Evolutionary conservation across 2,329 filamentous ascomycete genomes (phyloP).

Genomic region (Periconia digitata): DNA sequence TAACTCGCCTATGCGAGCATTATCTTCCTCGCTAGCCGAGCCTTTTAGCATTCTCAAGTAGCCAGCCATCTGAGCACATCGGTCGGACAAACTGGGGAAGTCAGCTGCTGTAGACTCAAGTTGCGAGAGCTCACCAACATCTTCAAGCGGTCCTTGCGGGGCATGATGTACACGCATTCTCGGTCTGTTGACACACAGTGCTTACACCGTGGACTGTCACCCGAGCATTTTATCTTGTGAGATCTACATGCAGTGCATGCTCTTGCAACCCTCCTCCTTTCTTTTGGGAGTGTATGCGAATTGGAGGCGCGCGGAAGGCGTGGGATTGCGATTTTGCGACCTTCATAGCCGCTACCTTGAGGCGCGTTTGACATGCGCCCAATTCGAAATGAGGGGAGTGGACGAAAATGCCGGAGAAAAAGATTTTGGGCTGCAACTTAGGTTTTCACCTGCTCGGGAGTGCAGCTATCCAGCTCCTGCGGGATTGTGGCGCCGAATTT

Average conservation of each 20-base stretch:
- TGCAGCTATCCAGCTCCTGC: no score
- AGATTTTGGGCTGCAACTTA: neutral
- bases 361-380: neutral
- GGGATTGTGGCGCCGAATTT: no score
- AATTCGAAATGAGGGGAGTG: neutral
- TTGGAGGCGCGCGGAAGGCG: slow-evolving; percentile 22
- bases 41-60: slow-evolving; percentile 21
- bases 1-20: slow-evolving; percentile 23
- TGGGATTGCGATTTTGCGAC: slow-evolving; percentile 34
- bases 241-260: slow-evolving; percentile 40
- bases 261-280: slow-evolving; percentile 27
- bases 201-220: slow-evolving; percentile 39
- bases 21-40: slow-evolving; percentile 22
- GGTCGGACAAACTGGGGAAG: slow-evolving; percentile 28
- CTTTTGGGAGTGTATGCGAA: slow-evolving; percentile 14
- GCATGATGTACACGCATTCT: slow-evolving; percentile 43
- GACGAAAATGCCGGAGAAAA: neutral
- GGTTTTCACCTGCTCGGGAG: no score
- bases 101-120: slow-evolving; percentile 12
- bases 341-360: neutral
- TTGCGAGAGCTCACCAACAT: slow-evolving; percentile 21
- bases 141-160: slow-evolving; percentile 42
- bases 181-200: slow-evolving; percentile 38
- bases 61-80: slow-evolving; percentile 29
- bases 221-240: slow-evolving; percentile 46